Evolutionary conservation across 169 alveolate genomes (phyloP), one percentile per base, ranked within the genome.

Genomic region (Cyclospora cayetanensis): DNA sequence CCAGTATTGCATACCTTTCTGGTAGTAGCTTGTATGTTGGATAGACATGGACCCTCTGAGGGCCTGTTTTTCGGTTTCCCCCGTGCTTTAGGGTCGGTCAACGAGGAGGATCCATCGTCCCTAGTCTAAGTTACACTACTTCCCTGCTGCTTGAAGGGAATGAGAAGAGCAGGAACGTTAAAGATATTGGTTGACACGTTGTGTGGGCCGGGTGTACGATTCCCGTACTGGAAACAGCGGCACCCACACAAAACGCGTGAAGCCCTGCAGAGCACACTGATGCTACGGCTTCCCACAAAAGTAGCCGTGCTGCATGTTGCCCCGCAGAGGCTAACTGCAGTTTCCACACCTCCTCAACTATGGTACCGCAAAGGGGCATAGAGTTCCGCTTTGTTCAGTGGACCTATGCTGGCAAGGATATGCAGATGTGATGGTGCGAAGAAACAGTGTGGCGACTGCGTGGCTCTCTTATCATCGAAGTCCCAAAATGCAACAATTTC

Each of bases 161-260:
- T 55, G 52, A 55, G 34, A 39, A 53, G 53, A n/a, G n/a, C n/a
- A n/a, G n/a, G 31, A 35, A 50, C 76, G 12, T 80, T n/a, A 35
- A 31, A 52, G 70, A 52, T 53, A 63, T 52, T 34, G 50, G 90
- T 35, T 50, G 41, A 80, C 53, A 76, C 72, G 25, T 20, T 4
- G 42, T 35, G n/a, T 3, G 90, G 31, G 60, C 55, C n/a, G 90
- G 53, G 70, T 50, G 74, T 52, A 80, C 74, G 20, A 22, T 63
- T 50, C 90, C 70, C 90, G 90, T 63, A 80, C 76, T 80, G 90
- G 90, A 53, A 76, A 53, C 31, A 53, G 37, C 70, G 74, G 90
- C 90, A 80, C 25, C 74, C 90, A 80, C 90, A 80, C 55, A 34
- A 34, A 41, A n/a, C 25, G 41, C 60, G 41, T 53, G 34, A 46